These are phyloP conservation scores for Hordeum marinum DNA, from an alignment of 176 grass and related monocot species.

Conservation along the genomic window DNA sequence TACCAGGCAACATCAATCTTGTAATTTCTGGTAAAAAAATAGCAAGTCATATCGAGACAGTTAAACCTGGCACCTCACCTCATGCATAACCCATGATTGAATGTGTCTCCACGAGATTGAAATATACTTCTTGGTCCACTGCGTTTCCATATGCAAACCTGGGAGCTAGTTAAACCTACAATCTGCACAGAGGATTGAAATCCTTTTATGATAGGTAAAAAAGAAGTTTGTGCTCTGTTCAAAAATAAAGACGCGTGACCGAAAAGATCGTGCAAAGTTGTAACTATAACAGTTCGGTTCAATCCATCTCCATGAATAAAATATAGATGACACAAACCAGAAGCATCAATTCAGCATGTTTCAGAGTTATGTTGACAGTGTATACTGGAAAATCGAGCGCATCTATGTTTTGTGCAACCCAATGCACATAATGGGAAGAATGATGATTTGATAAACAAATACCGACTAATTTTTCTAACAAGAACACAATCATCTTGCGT, in stretches of 20 bases:
- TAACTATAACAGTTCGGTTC: conserved; percentile 3
- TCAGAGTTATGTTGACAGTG: background rate
- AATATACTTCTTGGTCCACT: conserved; percentile 66
- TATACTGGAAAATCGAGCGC: background rate
- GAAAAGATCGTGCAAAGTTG: background rate
- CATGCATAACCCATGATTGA: conserved; percentile 76
- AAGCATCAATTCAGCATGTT: background rate
- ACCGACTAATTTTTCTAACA: background rate
- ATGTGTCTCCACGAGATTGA: conserved; percentile 56
- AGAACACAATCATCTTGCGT: background rate
- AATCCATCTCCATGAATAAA: background rate
- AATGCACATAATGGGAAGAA: background rate
- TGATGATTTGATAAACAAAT: background rate
- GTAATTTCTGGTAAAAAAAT: background rate
- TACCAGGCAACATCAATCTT: conserved; percentile 25
- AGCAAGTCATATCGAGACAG: background rate
- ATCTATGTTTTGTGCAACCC: background rate
- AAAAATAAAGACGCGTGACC: background rate
- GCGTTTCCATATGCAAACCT: conserved; percentile 86
- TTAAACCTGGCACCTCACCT: conserved; percentile 39
- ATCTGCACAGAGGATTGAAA: conserved; percentile 42
- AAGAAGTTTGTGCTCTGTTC: background rate
- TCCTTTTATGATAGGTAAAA: conserved; percentile 1
- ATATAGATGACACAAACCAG: background rate
- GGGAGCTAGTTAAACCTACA: conserved; percentile 79